These are phyloP conservation scores for Colletotrichum lentis DNA, from an alignment of 2,329 filamentous ascomycete genomes.

Conservation along the genomic window DNA sequence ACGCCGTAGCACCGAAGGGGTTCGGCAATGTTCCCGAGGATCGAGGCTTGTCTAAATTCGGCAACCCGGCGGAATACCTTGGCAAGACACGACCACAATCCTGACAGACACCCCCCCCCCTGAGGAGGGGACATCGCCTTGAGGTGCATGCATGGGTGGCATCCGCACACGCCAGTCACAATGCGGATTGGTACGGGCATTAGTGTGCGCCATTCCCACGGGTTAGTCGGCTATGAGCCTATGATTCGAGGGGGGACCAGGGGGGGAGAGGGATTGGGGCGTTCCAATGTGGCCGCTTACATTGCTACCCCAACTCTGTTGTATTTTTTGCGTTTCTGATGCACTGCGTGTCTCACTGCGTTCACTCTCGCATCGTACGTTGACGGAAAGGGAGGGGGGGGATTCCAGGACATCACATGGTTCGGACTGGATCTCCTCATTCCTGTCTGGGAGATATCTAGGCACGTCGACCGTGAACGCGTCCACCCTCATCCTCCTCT, in stretches of 20 bases:
- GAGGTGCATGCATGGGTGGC: neutral
- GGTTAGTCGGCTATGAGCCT: too few relatives aligned
- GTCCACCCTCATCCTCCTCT: neutral
- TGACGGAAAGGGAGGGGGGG: neutral
- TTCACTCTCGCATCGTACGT: neutral
- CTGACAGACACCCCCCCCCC: neutral
- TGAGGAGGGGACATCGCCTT: too few relatives aligned
- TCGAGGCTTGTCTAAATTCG: neutral
- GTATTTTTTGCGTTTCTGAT: neutral
- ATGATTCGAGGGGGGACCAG: neutral
- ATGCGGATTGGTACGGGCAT: neutral
- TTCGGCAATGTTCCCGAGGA: neutral
- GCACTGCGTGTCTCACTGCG: conserved; percentile 5
- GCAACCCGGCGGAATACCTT: neutral
- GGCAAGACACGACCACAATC: neutral
- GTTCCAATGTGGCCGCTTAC: conserved; percentile 9
- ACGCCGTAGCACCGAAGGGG: neutral
- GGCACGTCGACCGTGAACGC: neutral
- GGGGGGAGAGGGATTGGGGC: neutral
- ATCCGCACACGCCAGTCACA: neutral
- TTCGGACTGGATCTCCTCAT: neutral
- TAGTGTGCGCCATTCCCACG: conserved; percentile 6
- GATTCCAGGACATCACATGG: conserved; percentile 11
- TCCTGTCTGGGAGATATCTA: neutral
- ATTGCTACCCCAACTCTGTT: conserved; percentile 3